These are phyloP conservation scores for Sugiyamaella boreocaroliniensis DNA, from an alignment of 805 yeast species.

Conservation along the genomic window DNA sequence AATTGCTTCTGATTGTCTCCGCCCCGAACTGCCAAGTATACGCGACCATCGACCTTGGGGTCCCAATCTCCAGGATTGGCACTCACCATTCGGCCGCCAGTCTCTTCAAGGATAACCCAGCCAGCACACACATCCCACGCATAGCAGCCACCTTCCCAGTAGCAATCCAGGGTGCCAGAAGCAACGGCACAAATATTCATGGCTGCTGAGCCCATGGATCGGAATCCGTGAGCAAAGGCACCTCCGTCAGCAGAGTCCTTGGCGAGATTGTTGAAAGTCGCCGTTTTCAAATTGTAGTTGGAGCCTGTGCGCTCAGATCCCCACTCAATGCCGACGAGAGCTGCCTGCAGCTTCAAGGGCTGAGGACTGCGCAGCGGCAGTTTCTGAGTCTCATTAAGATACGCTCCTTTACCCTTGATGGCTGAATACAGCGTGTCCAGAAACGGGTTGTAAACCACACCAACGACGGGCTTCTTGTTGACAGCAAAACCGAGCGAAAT, in stretches of 20 bases:
- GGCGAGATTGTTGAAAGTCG: slow-evolving; percentile 43
- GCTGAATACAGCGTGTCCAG: slow-evolving; percentile 47
- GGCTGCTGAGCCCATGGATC: slow-evolving; percentile 60
- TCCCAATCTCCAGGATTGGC: slow-evolving; percentile 46
- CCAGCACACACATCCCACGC: slow-evolving; percentile 70
- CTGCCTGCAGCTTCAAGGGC: slow-evolving; percentile 42
- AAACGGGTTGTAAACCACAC: slow-evolving; percentile 61
- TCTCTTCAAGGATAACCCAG: slow-evolving; percentile 53
- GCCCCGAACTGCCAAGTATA: slow-evolving; percentile 54
- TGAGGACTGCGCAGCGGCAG: slow-evolving; percentile 33
- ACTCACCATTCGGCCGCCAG: slow-evolving; percentile 53
- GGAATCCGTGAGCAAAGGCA: slow-evolving; percentile 54
- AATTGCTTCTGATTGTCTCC: slow-evolving; percentile 42
- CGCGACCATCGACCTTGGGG: slow-evolving; percentile 44
- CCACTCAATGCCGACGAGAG: slow-evolving; percentile 53
- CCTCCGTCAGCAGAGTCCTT: slow-evolving; percentile 39
- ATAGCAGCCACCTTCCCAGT: slow-evolving; percentile 68
- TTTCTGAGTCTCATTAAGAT: slow-evolving; percentile 36
- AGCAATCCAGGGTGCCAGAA: slow-evolving; percentile 50
- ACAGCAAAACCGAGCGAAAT: slow-evolving; percentile 54
- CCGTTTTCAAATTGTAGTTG: slow-evolving; percentile 44
- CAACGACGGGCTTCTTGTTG: slow-evolving; percentile 46
- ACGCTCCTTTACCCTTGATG: slow-evolving; percentile 51
- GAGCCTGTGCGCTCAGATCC: slow-evolving; percentile 52
- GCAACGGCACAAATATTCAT: slow-evolving; percentile 55